Base-by-base conservation (phyloP, 768 basidiomycete species). In the Crassisporium funariophilum region DNA sequence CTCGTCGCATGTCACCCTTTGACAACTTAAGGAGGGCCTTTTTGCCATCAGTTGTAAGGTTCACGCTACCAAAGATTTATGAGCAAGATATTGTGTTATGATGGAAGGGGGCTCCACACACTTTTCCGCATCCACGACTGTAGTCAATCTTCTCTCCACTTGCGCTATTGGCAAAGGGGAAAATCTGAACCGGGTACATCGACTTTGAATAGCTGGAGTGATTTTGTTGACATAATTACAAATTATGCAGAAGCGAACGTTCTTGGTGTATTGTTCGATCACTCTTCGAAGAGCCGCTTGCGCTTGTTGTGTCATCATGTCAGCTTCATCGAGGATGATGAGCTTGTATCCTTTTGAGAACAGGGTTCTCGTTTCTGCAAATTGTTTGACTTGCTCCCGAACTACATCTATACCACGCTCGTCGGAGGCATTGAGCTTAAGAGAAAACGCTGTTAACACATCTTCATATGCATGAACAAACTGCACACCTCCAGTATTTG, bases 201-300 rank as follows among this genome's bases (percentile, higher is more conserved):
- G 88, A 68, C 93, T 97, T 69, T 99, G 97, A 40, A 99, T 97
- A 24, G 97, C 97, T 2, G 97, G 97, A 1, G 88, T 84, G 60
- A 99, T 98, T 68, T 98, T 98, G 80, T 98, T 98, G 66, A 98
- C 97, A 58, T 99, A 99, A 70, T 99, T 99, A 78, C 97, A 98
- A 49, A 99, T 95, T 60, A 99, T 99, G 70, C 97, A 99, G 68
- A 99, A 99, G 29, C 97, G 86, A 55, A 98, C 97, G 60, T 98
- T 98, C 70, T 88, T 92, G 15, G 97, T 99, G 67, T 97, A 98
- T 55, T 97, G 95, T 67, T 99, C 97, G 55, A 99, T 98, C 25
- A 98, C 88, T 58, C 97, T 88, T 21, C 97, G 88, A 22, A 99
- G 81, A 19, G 97, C 97, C 3, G 95, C 91, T 63, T 99, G 97